Conservation (phyloP, 225 moss, liverwort and hornwort species). For the Climacium dendroides region DNA sequence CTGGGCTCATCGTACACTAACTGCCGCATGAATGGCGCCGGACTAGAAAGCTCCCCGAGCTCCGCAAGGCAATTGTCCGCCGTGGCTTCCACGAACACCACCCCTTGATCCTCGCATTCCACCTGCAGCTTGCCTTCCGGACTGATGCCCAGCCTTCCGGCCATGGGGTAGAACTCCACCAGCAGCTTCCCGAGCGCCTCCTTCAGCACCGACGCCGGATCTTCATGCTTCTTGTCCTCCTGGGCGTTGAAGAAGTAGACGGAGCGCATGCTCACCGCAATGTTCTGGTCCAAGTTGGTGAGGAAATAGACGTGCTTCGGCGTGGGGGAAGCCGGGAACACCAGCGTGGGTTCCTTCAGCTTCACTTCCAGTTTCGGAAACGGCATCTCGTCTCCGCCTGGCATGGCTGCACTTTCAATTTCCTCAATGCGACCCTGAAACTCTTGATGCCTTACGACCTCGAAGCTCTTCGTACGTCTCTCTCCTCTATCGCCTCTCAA, state of each 20-base stretch:
- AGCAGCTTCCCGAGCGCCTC: constrained; percentile 17
- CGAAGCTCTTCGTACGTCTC: background rate
- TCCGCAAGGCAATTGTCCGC: constrained; percentile 38
- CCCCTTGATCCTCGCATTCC: constrained; percentile 36
- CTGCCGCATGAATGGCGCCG: constrained; percentile 52
- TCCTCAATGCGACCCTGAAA: background rate
- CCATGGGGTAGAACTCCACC: constrained; percentile 38
- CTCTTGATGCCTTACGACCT: no score
- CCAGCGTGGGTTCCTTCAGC: constrained; percentile 18
- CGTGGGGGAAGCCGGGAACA: constrained; percentile 19
- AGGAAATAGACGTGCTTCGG: constrained; percentile 20
- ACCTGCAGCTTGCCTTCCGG: constrained; percentile 32
- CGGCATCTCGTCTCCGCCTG: constrained; percentile 5
- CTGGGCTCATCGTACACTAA: constrained; percentile 50
- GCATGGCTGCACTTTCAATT: background rate
- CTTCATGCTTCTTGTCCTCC: constrained; percentile 32
- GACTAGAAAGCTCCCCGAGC: constrained; percentile 59
- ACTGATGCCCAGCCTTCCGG: constrained; percentile 35
- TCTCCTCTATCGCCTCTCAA: background rate
- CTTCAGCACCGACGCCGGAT: constrained; percentile 30
- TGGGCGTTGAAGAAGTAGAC: constrained; percentile 44
- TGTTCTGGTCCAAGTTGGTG: constrained; percentile 53
- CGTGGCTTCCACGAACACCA: constrained; percentile 25
- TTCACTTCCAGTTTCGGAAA: constrained; percentile 1
- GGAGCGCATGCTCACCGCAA: constrained; percentile 49